Conservation (phyloP, 345 rosid species). For the Psidium guajava region DNA sequence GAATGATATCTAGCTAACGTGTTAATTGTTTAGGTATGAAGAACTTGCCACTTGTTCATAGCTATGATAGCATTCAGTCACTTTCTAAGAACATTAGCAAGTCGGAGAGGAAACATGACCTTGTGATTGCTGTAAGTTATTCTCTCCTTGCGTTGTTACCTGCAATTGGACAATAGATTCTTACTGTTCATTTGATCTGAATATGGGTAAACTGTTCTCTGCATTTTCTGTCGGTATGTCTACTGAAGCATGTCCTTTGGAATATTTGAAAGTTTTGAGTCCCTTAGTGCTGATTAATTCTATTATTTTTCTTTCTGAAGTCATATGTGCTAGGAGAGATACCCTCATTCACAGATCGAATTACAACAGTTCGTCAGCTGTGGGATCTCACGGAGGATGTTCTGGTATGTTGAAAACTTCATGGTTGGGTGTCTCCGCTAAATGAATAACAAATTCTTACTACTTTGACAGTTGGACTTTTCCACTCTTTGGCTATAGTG, state of each 20-base stretch:
- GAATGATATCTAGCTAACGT: neutral
- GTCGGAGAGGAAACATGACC: slow-evolving; percentile 74
- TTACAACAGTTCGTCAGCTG: slow-evolving; percentile 80
- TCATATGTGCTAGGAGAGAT: slow-evolving; percentile 96
- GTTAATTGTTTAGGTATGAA: slow-evolving; percentile 34
- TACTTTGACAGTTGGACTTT: neutral
- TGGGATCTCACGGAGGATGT: slow-evolving; percentile 95
- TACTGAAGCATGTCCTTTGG: neutral
- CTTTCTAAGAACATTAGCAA: slow-evolving; percentile 43
- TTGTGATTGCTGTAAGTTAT: slow-evolving; percentile 89
- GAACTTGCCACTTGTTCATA: slow-evolving; percentile 73
- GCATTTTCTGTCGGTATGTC: neutral
- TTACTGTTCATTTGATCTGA: neutral
- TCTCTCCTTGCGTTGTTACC: neutral
- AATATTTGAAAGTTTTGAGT: neutral
- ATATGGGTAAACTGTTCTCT: neutral
- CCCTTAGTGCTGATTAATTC: neutral
- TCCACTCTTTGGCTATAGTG: neutral
- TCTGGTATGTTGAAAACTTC: slow-evolving; percentile 39
- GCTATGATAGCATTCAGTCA: slow-evolving; percentile 66
- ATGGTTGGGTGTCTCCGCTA: neutral
- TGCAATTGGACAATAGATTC: neutral
- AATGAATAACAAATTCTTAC: neutral
- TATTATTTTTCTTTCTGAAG: slow-evolving; percentile 25
- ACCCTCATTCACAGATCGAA: slow-evolving; percentile 82